phyloP scores from a whole-genome alignment of 768 basidiomycete species.

The Boletus tomentosulus region DNA sequence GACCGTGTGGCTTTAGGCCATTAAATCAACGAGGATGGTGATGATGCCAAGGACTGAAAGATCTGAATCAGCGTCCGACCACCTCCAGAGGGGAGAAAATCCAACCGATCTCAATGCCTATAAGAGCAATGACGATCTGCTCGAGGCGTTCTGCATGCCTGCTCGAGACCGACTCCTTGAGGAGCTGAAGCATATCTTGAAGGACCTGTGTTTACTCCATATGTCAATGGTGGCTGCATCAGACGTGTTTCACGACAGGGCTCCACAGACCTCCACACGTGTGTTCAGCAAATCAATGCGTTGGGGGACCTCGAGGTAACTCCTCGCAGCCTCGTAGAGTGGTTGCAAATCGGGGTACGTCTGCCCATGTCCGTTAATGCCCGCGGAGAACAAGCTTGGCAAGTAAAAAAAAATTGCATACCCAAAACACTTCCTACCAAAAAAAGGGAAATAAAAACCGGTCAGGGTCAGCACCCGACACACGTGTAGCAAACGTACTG shows the following conservation, averaged over 20 bases:
- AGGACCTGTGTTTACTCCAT: conserved; percentile 54
- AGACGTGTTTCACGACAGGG: conserved; percentile 1
- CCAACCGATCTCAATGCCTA: conserved; percentile 82
- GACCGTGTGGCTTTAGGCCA: conserved; percentile 37
- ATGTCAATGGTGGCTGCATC: conserved; percentile 3
- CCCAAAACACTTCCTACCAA: conserved; percentile 89
- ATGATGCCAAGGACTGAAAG: conserved; percentile 77
- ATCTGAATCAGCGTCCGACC: conserved; percentile 1
- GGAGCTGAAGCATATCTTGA: conserved; percentile 93
- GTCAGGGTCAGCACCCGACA: neutral
- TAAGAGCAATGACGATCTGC: conserved; percentile 88
- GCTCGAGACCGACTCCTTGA: conserved; percentile 92
- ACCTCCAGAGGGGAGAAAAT: conserved; percentile 1
- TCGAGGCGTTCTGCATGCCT: conserved; percentile 88
- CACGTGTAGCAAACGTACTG: conserved; percentile 47
- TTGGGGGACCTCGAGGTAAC: conserved; percentile 93
- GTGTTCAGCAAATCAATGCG: conserved; percentile 90
- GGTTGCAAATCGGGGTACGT: conserved; percentile 94
- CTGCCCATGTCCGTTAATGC: conserved; percentile 38
- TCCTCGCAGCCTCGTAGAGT: conserved; percentile 87
- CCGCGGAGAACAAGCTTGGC: conserved; percentile 10
- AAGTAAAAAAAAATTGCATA: conserved; percentile 36
- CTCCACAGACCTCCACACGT: conserved; percentile 73
- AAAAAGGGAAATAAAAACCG: neutral
- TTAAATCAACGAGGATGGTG: conserved; percentile 84